A percentile compares a stretch with the other conserved stretches of the same genome.
Evolutionary conservation across 805 yeast species (phyloP).

Genomic region (Metschnikowia arizonensis): DNA sequence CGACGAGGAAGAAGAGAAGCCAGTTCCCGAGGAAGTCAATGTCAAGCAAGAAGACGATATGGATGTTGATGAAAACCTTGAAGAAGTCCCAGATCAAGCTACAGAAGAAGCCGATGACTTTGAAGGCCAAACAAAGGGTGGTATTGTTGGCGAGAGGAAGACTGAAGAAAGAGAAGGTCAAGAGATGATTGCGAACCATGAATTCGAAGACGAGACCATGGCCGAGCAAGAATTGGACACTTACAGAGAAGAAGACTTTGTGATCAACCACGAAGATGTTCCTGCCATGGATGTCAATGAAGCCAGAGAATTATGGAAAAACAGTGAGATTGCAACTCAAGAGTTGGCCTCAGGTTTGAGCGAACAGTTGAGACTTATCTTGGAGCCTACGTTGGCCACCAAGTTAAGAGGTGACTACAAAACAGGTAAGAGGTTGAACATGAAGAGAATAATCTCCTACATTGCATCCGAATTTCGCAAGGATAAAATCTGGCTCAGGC

Average conservation of each 20-base stretch:
- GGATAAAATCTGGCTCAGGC: conserved; percentile 96
- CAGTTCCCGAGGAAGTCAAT: conserved; percentile 19
- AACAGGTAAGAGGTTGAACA: conserved; percentile 93
- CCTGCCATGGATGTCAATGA: conserved; percentile 56
- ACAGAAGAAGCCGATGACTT: conserved; percentile 35
- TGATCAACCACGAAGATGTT: conserved; percentile 21
- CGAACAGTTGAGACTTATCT: conserved; percentile 86
- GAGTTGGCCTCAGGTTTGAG: conserved; percentile 83
- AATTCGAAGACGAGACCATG: conserved; percentile 23
- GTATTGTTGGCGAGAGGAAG: conserved; percentile 47
- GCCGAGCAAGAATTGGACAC: conserved; percentile 15
- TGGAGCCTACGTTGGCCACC: conserved; percentile 96
- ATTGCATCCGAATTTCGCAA: conserved; percentile 96
- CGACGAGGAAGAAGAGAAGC: conserved; percentile 47
- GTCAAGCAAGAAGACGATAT: conserved; percentile 25
- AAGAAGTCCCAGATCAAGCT: conserved; percentile 25
- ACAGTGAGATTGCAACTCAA: conserved; percentile 78
- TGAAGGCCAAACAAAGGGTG: conserved; percentile 49
- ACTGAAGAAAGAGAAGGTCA: conserved; percentile 17
- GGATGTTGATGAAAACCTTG: conserved; percentile 30
- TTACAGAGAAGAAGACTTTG: conserved; percentile 16
- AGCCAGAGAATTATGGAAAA: conserved; percentile 76
- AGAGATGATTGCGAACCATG: conserved; percentile 20
- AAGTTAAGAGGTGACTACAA: conserved; percentile 93
- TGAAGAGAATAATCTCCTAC: conserved; percentile 96